Evolutionary conservation across 257 asterid species (phyloP).

Genomic region (Perilla frutescens): DNA sequence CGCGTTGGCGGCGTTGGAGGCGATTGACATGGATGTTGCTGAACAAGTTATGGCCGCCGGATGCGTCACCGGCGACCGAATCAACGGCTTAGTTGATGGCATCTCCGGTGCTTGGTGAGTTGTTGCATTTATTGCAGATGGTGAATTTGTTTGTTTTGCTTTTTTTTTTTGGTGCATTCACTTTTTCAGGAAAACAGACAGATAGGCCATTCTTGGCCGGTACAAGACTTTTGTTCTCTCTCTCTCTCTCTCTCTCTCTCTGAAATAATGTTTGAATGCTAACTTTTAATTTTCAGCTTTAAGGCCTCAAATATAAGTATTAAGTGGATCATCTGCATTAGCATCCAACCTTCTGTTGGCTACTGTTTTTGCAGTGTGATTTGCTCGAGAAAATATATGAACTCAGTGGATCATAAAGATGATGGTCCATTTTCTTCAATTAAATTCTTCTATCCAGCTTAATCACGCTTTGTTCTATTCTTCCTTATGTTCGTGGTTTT

Average conservation of each 20-base stretch:
- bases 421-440: too few relatives aligned
- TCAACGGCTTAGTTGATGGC: conserved; percentile 93
- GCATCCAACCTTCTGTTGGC: too few relatives aligned
- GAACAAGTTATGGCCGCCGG: conserved; percentile 73
- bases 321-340: too few relatives aligned
- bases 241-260: neutral
- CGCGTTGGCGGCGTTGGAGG: conserved; percentile 91
- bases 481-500: too few relatives aligned
- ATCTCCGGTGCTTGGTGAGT: conserved; percentile 85
- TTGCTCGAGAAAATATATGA: too few relatives aligned
- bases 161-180: neutral
- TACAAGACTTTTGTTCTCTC: neutral
- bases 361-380: too few relatives aligned
- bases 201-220: neutral
- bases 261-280: neutral
- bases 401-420: too few relatives aligned
- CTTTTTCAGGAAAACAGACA: neutral
- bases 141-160: too few relatives aligned
- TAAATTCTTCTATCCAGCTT: too few relatives aligned
- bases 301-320: too few relatives aligned
- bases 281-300: neutral
- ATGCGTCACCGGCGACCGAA: conserved; percentile 90
- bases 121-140: neutral
- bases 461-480: too few relatives aligned
- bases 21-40: conserved; percentile 84